Evolutionary conservation across 192 early-diverging fungal species (phyloP), one percentile per base, ranked within the genome.

Genomic region (Coemansia sp.): DNA sequence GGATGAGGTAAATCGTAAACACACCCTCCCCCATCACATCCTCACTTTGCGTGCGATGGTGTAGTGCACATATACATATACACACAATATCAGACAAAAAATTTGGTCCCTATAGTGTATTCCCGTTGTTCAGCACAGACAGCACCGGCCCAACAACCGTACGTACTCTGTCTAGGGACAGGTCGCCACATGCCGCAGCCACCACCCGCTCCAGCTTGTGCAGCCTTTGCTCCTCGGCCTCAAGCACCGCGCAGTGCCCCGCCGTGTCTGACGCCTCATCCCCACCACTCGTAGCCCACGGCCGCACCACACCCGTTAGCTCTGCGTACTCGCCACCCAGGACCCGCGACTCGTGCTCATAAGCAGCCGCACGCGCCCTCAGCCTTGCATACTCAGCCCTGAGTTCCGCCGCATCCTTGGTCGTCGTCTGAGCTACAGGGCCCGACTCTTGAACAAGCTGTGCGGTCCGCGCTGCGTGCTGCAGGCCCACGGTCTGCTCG

Each of bases 131-230:
- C 8, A 83, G 76, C 43, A 83, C 76, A 20, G 80, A 83, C 40
- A 83, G 65, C 40, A 84, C 82, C 1, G 82, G 82, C 15, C 75
- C 77, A 54, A 85, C 82, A 8, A 79, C 82, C 6, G 73, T 75
- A 22, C 82, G 75, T 63, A 85, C 82, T 15, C 71, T 59, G 69
- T 85, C 82, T 38, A 85, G 66, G n/a, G 82, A 31, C 74, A 85
- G 43, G 38, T 85, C 78, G 34, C 82, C 82, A 46, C 82, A 85
- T 10, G 82, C 82, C 16, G 82, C 82, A 15, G 78, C 49, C 34
- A 85, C 78, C 7, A 85, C 82, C n/a, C 78, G 78, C 72, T 85
- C 82, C 12, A 85, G 63, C 74, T 85, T 85, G 49, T 64, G 71
- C 63, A 85, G 73, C 40, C 82, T 65, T 67, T 69, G 68, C 70